These are phyloP conservation scores for Candida pini DNA, from an alignment of 805 yeast genomes.

Conservation along the genomic window DNA sequence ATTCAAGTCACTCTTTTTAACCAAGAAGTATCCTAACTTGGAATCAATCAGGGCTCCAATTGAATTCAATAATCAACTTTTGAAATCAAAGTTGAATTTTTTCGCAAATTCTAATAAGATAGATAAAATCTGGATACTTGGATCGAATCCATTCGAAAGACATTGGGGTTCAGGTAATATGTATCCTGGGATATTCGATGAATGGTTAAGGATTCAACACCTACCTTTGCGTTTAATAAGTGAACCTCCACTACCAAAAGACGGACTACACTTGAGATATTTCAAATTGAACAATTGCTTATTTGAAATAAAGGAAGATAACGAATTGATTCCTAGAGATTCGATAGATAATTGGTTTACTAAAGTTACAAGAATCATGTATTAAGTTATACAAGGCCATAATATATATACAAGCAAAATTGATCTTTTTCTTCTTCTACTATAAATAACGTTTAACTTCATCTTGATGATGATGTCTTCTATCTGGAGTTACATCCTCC, in stretches of 20 bases:
- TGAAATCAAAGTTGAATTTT: constrained; percentile 22
- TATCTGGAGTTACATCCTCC: not conserved
- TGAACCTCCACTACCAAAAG: constrained; percentile 7
- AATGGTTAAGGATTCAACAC: constrained; percentile 52
- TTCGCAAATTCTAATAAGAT: constrained; percentile 27
- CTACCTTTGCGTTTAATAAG: constrained; percentile 38
- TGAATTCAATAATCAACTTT: constrained; percentile 25
- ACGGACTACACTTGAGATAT: constrained; percentile 26
- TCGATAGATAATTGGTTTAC: constrained; percentile 46
- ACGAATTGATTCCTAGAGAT: constrained; percentile 35
- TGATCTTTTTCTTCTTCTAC: too few species aligned
- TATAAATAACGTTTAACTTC: constrained; percentile 10
- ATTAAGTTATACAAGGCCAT: constrained; percentile 2
- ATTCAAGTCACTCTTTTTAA: constrained; percentile 11
- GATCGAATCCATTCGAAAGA: constrained; percentile 45
- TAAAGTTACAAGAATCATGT: constrained; percentile 14
- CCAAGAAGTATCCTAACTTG: constrained; percentile 20
- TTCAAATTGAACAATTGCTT: constrained; percentile 45
- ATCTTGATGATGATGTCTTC: constrained; percentile 1
- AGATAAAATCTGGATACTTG: constrained; percentile 38
- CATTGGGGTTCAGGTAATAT: constrained; percentile 52
- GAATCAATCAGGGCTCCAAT: constrained; percentile 36
- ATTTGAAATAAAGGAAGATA: constrained; percentile 34
- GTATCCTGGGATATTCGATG: constrained; percentile 50
- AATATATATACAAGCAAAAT: constrained; percentile 1